Conservation (phyloP, 139 green algal genomes). For the Chlamydomonas sphaeroides region DNA sequence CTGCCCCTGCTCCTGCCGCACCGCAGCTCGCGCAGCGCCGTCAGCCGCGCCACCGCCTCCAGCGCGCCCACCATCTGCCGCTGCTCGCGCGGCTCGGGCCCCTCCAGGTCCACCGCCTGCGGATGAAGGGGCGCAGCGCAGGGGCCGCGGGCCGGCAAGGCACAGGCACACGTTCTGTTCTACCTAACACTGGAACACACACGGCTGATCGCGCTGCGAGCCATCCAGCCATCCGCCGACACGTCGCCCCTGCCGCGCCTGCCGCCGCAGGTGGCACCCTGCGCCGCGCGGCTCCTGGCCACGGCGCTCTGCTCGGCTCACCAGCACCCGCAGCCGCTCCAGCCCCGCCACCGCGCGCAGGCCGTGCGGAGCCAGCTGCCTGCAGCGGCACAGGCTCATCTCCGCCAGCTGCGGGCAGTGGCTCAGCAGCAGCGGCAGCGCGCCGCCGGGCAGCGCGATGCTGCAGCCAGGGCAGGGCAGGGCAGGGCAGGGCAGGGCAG, state of each 20-base stretch:
- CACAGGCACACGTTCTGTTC: no score
- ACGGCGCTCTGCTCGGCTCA: neutral
- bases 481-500: neutral
- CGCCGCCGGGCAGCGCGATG: neutral
- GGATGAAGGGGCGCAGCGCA: no score
- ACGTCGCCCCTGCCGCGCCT: neutral
- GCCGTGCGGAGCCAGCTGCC: neutral
- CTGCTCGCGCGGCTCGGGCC: neutral
- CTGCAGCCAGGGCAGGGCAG: neutral
- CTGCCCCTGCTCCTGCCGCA: no score
- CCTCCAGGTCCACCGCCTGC: constrained; percentile 12
- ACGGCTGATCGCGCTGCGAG: no score
- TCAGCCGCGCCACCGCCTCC: no score
- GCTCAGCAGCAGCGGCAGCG: neutral
- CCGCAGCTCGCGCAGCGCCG: constrained; percentile 23
- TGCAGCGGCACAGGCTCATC: constrained; percentile 2
- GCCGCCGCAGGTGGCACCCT: neutral
- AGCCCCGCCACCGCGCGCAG: neutral
- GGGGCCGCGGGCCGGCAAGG: no score
- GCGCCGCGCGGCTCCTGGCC: no score
- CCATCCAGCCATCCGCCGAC: neutral
- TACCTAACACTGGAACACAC: no score
- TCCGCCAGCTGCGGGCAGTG: neutral
- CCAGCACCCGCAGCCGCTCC: neutral
- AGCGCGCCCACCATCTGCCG: no score